Evolutionary conservation across 2,329 filamentous ascomycete species (phyloP), one percentile per base, ranked within the genome.

Genomic region (Fusarium nodosum): DNA sequence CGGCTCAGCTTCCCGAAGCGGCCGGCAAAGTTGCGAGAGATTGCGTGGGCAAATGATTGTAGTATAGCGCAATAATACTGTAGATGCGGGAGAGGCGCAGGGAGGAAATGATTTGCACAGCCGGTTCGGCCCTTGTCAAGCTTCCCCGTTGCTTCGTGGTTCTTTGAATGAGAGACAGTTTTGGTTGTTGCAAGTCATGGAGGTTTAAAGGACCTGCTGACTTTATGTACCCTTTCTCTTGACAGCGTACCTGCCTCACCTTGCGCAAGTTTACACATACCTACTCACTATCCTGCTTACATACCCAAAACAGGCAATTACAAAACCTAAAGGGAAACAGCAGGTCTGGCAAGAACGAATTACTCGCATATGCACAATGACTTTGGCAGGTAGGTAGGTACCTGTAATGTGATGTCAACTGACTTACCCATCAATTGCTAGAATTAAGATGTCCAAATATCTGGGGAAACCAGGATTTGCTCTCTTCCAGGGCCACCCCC

Each of bases 1-100:
- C 64, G 67, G 67, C 53, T 51, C 31, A 47, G 67, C 51, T 69
- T 69, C 67, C 67, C 58, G 63, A 69, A 69, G 66, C 47, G 59
- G 59, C 52, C 63, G 67, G 52, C 52, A 34, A 56, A 41, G 50
- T 46, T 18, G 50, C 41, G 44, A 53, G 51, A 42, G 57, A 70
- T 63, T 48, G 47, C 22, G 50, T 46, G 16, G 56, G 9, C 28
- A 51, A 51, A 46, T 62, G 53, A 45, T 58, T 45, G 39, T 39
- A 38, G 33, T 52, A 66, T 50, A 50, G 46, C 22, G 46, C 16
- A 34, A 24, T 50, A 34, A 18, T 45, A 20, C 12, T 31, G 48
- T 52, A 52, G 24, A 52, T 52, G 50, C 50, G 42, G 62, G 67
- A 56, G 31, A 39, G 44, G 34, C n/a, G 34, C 48, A 36, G 34